Percentiles rank a stretch among this genome's conserved stretches.
phyloP scores from a whole-genome alignment of 2,329 filamentous ascomycete species.

The Ceratocystis harringtonii region DNA sequence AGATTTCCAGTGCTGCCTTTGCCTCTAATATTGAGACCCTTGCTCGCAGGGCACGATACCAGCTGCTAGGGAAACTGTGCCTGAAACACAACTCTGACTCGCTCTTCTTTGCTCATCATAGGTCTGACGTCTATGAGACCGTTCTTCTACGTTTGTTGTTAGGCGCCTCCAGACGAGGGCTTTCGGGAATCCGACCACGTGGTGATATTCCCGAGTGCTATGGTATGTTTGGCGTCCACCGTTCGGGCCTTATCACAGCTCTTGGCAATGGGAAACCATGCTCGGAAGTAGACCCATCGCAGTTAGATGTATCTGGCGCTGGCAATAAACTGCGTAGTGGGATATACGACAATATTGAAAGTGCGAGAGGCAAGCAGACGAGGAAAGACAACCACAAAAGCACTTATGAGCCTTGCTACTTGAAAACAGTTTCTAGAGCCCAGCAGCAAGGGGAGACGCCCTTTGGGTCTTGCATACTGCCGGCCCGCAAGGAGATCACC shows the following conservation, averaged over 20 bases:
- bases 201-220: slow-evolving; percentile 71
- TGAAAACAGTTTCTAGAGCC: background rate
- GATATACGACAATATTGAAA: background rate
- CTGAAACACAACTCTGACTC: slow-evolving; percentile 34
- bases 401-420: background rate
- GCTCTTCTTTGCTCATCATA: slow-evolving; percentile 71
- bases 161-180: slow-evolving; percentile 47
- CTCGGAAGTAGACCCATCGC: slow-evolving; percentile 26
- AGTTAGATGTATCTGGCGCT: slow-evolving; percentile 23
- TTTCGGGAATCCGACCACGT: slow-evolving; percentile 51
- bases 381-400: background rate
- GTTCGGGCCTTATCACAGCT: slow-evolving; percentile 44
- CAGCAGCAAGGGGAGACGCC: background rate
- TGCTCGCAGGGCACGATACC: slow-evolving; percentile 62
- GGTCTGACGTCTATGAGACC: slow-evolving; percentile 84
- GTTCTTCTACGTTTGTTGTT: slow-evolving; percentile 61
- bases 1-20: slow-evolving; percentile 24
- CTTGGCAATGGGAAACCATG: slow-evolving; percentile 26
- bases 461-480: background rate
- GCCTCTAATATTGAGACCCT: slow-evolving; percentile 58
- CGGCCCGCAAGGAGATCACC: background rate
- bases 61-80: slow-evolving; percentile 49
- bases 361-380: background rate
- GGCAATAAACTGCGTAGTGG: slow-evolving; percentile 17
- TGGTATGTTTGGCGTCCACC: slow-evolving; percentile 55